phyloP scores from a whole-genome alignment of 2,329 filamentous ascomycete species.

The Trichoderma sp. region DNA sequence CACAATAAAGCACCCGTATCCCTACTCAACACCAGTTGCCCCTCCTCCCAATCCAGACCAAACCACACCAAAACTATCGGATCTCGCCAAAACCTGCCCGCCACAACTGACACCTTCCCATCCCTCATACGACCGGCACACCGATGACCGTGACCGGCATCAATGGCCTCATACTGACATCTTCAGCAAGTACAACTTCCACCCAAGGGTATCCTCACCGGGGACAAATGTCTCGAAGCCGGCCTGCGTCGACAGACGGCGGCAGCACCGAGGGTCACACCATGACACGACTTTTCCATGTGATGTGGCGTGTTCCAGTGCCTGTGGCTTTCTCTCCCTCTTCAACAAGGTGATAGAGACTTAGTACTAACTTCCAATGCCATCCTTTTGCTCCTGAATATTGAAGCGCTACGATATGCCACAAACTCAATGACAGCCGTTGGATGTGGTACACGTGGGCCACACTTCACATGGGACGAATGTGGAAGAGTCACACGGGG shows the following conservation, averaged over 20 bases:
- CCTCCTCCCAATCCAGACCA: too few species aligned
- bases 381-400: background rate
- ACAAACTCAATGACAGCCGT: background rate
- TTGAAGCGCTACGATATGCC: background rate
- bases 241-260: background rate
- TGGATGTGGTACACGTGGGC: background rate
- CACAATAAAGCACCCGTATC: too few species aligned
- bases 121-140: background rate
- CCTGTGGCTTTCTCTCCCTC: background rate
- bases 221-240: background rate
- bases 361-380: background rate
- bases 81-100: conserved; percentile 6
- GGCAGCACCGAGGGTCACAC: conserved; percentile 19
- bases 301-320: conserved; percentile 19
- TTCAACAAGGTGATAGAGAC: background rate
- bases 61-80: background rate
- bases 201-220: background rate
- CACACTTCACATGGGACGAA: background rate
- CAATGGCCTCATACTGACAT: background rate
- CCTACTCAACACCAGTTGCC: too few species aligned
- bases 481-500: background rate
- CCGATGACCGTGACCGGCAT: background rate
- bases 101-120: background rate
- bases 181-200: background rate
- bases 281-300: conserved; percentile 25